Evolutionary conservation across 1,284 basidiomycete genomes (phyloP).

Genomic region (Apiotrichum akiyoshidainum): DNA sequence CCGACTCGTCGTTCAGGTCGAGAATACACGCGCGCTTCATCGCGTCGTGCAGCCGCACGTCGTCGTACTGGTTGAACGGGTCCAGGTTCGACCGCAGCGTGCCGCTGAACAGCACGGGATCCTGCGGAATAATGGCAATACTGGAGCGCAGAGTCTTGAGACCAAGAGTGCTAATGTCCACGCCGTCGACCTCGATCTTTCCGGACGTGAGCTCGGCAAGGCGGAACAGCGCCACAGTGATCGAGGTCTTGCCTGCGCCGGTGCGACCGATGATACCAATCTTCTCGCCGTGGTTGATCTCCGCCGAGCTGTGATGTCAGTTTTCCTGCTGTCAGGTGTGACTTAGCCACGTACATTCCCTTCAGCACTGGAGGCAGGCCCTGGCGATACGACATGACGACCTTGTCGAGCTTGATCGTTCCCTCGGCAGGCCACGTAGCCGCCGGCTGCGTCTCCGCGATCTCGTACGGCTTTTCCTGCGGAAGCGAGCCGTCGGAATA

Average conservation of each 20-base stretch:
- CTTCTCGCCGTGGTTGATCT: constrained; percentile 52
- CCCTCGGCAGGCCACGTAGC: constrained; percentile 47
- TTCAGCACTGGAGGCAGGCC: constrained; percentile 54
- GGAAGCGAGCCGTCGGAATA: constrained; percentile 58
- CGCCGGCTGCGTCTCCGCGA: constrained; percentile 57
- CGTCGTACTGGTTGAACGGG: constrained; percentile 69
- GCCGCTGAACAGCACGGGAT: constrained; percentile 63
- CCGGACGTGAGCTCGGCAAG: constrained; percentile 52
- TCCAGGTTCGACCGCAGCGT: constrained; percentile 62
- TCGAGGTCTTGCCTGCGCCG: constrained; percentile 59
- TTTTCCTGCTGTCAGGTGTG: too few species aligned
- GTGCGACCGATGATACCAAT: constrained; percentile 55
- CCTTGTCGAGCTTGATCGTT: constrained; percentile 43
- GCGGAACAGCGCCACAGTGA: constrained; percentile 56
- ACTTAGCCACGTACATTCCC: constrained; percentile 43
- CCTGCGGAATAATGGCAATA: constrained; percentile 77
- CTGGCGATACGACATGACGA: constrained; percentile 52
- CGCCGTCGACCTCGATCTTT: constrained; percentile 48
- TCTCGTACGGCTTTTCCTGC: constrained; percentile 65
- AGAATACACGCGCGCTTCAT: constrained; percentile 73
- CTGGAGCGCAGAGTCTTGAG: constrained; percentile 53
- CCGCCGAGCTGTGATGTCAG: constrained; percentile 8
- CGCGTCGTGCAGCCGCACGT: constrained; percentile 75
- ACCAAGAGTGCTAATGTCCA: constrained; percentile 54
- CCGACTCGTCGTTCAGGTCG: neutral